Evolutionary conservation across 257 asterid species (phyloP), one percentile per base, ranked within the genome.

Genomic region (Orobanche coerulescens): DNA sequence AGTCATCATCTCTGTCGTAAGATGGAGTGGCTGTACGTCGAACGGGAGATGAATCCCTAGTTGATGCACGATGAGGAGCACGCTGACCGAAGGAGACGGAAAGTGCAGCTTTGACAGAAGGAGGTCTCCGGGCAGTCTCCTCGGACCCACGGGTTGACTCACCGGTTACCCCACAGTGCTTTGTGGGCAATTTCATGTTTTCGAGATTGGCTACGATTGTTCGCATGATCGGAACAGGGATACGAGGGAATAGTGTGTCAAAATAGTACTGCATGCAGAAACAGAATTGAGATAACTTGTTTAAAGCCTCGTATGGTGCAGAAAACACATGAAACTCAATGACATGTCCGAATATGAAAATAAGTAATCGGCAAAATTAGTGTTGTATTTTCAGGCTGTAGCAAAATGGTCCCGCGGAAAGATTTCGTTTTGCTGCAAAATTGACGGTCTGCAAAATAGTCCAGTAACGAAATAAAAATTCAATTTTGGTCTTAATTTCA

Each of bases 61-160:
- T 93, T 19, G 97, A 86, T 62, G 97, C 91, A 68, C 98, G 98
- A 68, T 93, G 98, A 50, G 97, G 98, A 62, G 97, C 97, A 5
- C 97, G 95, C 72, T 86, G 98, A 64, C 98, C 96, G 66, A 93
- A 93, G n/a, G 98, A 93, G 62, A 89, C 98, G 5, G 98, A 93
- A 19, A 93, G 97, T 55, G 98, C 70, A 36, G 98, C 98, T 77
- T 93, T 93, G 54, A 93, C 98, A 5, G 98, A 89, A 62, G 98
- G 98, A 20, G 98, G 98, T 54, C 97, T 83, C 50, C 98, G 78
- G 19, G 97, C 88, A 52, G 95, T 82, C 79, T 88, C 98, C 56
- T 89, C 97, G 2, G 95, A 79, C 39, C 95, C 96, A n/a, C 95
- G 97, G 46, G 89, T 93, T 20, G 82, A 58, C 69, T 88, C 95